Base-by-base conservation (phyloP, 371 early-diverging fungal species). In the Smittium culicis region DNA sequence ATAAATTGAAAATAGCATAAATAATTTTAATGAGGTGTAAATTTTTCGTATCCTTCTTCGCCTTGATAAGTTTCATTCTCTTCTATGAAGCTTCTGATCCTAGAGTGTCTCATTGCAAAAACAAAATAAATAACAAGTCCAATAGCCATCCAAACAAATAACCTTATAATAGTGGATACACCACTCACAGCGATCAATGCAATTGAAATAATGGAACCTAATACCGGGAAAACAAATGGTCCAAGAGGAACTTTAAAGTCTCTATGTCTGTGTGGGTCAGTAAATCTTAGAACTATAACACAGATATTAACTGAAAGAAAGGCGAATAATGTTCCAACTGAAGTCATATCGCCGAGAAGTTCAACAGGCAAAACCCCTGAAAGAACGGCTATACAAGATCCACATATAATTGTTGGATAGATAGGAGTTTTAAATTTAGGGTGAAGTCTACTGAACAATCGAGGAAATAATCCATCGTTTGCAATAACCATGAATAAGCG, bases 401-500 rank as follows among this genome's bases (percentile, higher is more conserved):
- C 67, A 24, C 20, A 30, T 34, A 67, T 30, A 16, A 67, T 28
- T 27, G 28, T 28, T 5, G 55, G n/a, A 35, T 67, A 35, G 30
- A 29, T 20, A 20, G 67, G 67, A 24, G 67, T 67, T 55, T 65
- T 67, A 32, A 65, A 67, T 14, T 63, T 34, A 29, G 63, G 63
- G 66, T 34, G 28, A 8, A 67, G 24, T 14, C 77, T 79, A 54
- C 81, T 76, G 69, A 90, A 86, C 34, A 77, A 56, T 2, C 75
- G 65, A 17, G 90, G 90, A 25, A 90, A 72, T 8, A 90, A 78
- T 8, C 90, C n/a, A n/a, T n/a, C n/a, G n/a, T n/a, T n/a, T n/a
- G n/a, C n/a, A n/a, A n/a, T n/a, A n/a, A n/a, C n/a, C 63, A 82
- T 83, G 66, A 91, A 88, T 58, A 92, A 87, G 71, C 91, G 88